Percentiles rank a stretch among this genome's conserved stretches.
phyloP scores from a whole-genome alignment of 805 yeast genomes.

The Lipomyces orientalis region DNA sequence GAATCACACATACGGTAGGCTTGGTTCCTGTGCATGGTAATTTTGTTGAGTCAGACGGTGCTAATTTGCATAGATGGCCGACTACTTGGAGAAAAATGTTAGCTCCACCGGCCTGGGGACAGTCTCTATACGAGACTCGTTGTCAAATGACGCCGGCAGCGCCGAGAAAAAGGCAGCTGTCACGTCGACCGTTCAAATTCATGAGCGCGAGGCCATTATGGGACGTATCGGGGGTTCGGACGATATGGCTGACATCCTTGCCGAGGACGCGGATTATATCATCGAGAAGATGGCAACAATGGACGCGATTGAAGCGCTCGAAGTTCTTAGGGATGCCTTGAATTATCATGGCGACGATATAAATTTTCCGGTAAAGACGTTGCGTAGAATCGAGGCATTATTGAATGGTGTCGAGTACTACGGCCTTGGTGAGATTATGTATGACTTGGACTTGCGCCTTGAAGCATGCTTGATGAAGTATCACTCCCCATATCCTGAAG shows the following conservation, averaged over 20 bases:
- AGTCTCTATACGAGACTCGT: constrained; percentile 26
- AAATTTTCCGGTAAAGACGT: constrained; percentile 51
- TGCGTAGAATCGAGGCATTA: constrained; percentile 44
- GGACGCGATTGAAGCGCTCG: constrained; percentile 47
- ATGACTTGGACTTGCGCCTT: constrained; percentile 46
- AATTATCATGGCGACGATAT: constrained; percentile 52
- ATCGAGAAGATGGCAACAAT: constrained; percentile 50
- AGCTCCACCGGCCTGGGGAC: constrained; percentile 49
- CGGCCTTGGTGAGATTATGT: constrained; percentile 7
- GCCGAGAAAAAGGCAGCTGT: constrained; percentile 10
- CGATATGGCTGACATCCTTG: constrained; percentile 23
- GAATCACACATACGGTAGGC: constrained; percentile 1
- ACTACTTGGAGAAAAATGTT: constrained; percentile 46
- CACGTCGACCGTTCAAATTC: not conserved
- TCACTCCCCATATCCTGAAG: constrained; percentile 64
- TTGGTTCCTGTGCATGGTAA: not conserved
- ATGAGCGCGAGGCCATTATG: constrained; percentile 19
- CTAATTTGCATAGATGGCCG: constrained; percentile 6
- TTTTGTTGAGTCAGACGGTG: not conserved
- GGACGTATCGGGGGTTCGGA: constrained; percentile 26
- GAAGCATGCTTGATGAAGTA: constrained; percentile 51
- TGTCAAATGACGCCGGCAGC: constrained; percentile 5
- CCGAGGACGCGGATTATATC: constrained; percentile 45
- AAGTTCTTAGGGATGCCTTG: constrained; percentile 48
- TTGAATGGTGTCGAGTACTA: constrained; percentile 39